These are phyloP conservation scores for Chara braunii DNA, from an alignment of 139 green algal genomes.

Conservation along the genomic window DNA sequence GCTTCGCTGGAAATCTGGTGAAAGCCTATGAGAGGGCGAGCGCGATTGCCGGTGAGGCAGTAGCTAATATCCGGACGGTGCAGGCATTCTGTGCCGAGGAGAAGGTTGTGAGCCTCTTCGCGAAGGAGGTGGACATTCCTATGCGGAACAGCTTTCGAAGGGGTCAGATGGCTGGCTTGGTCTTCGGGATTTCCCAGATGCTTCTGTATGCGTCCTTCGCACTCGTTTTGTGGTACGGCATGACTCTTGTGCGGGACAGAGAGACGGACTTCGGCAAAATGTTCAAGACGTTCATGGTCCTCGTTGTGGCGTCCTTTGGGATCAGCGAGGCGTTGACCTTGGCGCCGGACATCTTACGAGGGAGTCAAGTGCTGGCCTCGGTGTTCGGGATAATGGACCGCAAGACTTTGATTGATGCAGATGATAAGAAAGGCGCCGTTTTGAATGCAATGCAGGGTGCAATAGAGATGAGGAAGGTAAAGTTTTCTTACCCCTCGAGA, in stretches of 20 bases:
- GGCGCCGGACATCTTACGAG: not conserved
- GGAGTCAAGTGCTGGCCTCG: not conserved
- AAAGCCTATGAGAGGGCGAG: conserved; percentile 18
- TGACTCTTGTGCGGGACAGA: conserved; percentile 9
- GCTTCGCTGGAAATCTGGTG: conserved; percentile 16
- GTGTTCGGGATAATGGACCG: not conserved
- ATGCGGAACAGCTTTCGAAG: not conserved
- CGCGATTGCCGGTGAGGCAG: conserved; percentile 12
- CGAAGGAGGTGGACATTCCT: not conserved
- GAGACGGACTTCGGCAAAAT: conserved; percentile 23
- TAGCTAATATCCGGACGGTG: conserved; percentile 44
- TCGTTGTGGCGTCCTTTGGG: not conserved
- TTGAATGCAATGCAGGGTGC: not conserved
- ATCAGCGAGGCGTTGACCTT: not conserved
- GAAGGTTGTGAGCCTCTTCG: conserved; percentile 21
- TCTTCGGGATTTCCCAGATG: conserved; percentile 17
- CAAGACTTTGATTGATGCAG: not conserved
- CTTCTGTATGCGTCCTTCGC: conserved; percentile 7
- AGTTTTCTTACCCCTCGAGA: conserved; percentile 11
- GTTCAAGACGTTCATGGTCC: conserved; percentile 16
- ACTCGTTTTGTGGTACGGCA: conserved; percentile 37
- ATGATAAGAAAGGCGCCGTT: not conserved
- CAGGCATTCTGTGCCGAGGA: conserved; percentile 30
- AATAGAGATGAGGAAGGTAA: conserved; percentile 6
- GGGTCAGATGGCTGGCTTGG: conserved; percentile 20